A percentile compares a stretch with the other conserved stretches of the same genome.
Conservation (phyloP, 1,284 basidiomycete genomes). For the Boletus subluridellus region DNA sequence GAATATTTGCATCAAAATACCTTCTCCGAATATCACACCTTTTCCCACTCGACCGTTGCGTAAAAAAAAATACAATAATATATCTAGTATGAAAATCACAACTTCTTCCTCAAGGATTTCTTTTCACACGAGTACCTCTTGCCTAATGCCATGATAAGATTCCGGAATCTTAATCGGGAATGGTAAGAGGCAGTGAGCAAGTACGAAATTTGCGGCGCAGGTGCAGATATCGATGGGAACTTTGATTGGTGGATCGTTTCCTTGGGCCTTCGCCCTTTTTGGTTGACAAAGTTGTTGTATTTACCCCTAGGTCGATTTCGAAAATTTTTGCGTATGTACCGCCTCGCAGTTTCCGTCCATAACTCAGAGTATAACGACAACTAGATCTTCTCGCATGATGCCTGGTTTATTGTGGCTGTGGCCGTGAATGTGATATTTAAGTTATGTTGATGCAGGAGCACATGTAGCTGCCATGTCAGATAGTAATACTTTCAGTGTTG, state of each 20-base stretch:
- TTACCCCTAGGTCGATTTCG: neutral
- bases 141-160: too few relatives aligned
- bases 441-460: too few relatives aligned
- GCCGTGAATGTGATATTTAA: too few relatives aligned
- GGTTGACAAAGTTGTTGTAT: neutral
- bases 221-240: neutral
- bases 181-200: too few relatives aligned
- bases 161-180: too few relatives aligned
- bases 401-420: neutral
- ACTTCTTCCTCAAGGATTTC: neutral
- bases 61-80: neutral
- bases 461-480: neutral
- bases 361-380: neutral
- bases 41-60: too few relatives aligned
- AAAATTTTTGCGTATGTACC: too few relatives aligned
- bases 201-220: neutral
- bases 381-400: neutral
- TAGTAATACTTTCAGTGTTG: neutral
- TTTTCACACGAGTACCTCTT: neutral
- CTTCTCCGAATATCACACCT: neutral
- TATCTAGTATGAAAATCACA: neutral
- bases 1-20: too few relatives aligned
- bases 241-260: neutral
- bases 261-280: neutral
- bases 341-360: neutral